phyloP scores from a whole-genome alignment of 2,329 filamentous ascomycete genomes.

The Byssochlamys sp. region DNA sequence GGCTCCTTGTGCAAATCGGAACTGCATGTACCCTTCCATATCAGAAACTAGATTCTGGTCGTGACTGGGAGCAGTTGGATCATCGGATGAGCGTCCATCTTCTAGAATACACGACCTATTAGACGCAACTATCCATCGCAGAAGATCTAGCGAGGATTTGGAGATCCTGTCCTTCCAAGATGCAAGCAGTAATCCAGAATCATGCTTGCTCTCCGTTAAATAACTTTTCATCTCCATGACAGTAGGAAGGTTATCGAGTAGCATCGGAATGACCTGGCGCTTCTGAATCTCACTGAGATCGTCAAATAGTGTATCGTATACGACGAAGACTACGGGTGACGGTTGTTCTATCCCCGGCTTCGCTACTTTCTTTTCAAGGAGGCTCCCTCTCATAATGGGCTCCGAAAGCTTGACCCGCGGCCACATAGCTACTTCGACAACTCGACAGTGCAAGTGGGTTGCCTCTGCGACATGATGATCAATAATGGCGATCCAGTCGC shows the following conservation, averaged over 20 bases:
- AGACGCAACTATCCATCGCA: constrained; percentile 83
- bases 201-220: constrained; percentile 28
- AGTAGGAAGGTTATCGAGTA: constrained; percentile 33
- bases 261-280: constrained; percentile 17
- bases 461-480: constrained; percentile 1
- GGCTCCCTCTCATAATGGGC: constrained; percentile 11
- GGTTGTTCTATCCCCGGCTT: neutral
- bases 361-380: neutral
- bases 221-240: constrained; percentile 36
- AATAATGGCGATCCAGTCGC: constrained; percentile 45
- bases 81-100: constrained; percentile 42
- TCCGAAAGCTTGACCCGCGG: constrained; percentile 33
- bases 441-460: constrained; percentile 39
- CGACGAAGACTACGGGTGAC: constrained; percentile 11
- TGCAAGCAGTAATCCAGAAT: constrained; percentile 33
- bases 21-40: constrained; percentile 64
- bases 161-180: constrained; percentile 54
- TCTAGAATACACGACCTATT: constrained; percentile 80
- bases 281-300: constrained; percentile 21
- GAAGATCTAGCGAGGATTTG: constrained; percentile 54
- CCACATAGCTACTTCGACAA: constrained; percentile 37
- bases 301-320: constrained; percentile 35
- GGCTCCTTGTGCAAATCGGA: constrained; percentile 77
- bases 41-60: constrained; percentile 49
- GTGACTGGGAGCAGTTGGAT: constrained; percentile 5